These are phyloP conservation scores for Aspergillus sp. DNA, from an alignment of 2,329 filamentous ascomycete species.

Conservation along the genomic window DNA sequence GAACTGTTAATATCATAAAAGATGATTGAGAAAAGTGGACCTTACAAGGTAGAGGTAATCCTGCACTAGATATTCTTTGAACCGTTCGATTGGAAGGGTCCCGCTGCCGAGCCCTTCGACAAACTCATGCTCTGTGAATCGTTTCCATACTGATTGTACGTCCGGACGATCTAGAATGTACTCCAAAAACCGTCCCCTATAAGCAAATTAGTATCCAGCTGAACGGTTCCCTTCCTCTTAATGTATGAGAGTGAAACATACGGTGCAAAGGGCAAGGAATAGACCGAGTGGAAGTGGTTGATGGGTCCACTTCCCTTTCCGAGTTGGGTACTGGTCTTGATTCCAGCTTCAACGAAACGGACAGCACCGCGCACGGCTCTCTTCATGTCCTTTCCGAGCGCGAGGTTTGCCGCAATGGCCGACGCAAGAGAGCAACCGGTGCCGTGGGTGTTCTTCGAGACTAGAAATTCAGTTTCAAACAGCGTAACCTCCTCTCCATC, in stretches of 20 bases:
- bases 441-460: slow-evolving; percentile 82
- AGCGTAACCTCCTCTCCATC: slow-evolving; percentile 60
- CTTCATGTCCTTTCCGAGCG: slow-evolving; percentile 48
- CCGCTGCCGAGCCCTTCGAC: slow-evolving; percentile 74
- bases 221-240: neutral
- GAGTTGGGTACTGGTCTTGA: slow-evolving; percentile 56
- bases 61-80: slow-evolving; percentile 86
- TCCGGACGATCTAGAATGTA: slow-evolving; percentile 76
- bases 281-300: slow-evolving; percentile 66
- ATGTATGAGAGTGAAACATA: slow-evolving; percentile 33
- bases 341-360: slow-evolving; percentile 62
- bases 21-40: neutral
- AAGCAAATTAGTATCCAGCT: neutral
- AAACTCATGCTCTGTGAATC: slow-evolving; percentile 79
- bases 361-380: slow-evolving; percentile 57
- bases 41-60: slow-evolving; percentile 85
- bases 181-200: slow-evolving; percentile 72
- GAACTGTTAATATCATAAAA: slow-evolving; percentile 2
- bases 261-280: slow-evolving; percentile 60
- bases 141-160: slow-evolving; percentile 71
- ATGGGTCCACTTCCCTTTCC: slow-evolving; percentile 64
- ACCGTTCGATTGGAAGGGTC: slow-evolving; percentile 70
- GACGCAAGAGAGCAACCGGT: slow-evolving; percentile 92
- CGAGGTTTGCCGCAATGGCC: slow-evolving; percentile 64
- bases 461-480: slow-evolving; percentile 70